These are phyloP conservation scores for Cyberlindnera misumaiensis DNA, from an alignment of 805 yeast species.

Conservation along the genomic window DNA sequence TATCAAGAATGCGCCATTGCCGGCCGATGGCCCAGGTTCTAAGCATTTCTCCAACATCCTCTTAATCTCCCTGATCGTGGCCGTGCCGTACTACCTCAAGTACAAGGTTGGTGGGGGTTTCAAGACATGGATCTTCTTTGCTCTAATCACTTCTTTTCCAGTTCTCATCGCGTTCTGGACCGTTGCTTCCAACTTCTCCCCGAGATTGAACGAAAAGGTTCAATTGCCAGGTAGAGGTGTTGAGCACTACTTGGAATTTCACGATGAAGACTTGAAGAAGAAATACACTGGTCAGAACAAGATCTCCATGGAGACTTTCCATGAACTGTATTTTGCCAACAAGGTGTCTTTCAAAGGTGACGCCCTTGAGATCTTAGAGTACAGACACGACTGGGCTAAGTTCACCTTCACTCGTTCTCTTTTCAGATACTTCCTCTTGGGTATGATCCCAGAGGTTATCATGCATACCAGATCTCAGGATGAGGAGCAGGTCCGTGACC, in stretches of 20 bases:
- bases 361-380: conserved; percentile 75
- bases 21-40: conserved; percentile 89
- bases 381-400: conserved; percentile 86
- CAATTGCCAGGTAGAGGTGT: conserved; percentile 71
- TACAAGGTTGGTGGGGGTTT: conserved; percentile 65
- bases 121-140: conserved; percentile 58
- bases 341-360: conserved; percentile 88
- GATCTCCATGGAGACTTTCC: conserved; percentile 91
- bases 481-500: conserved; percentile 94
- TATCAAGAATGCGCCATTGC: conserved; percentile 78
- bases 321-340: conserved; percentile 75
- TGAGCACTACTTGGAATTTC: conserved; percentile 75
- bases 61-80: conserved; percentile 41
- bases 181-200: conserved; percentile 65
- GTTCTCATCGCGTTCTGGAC: conserved; percentile 82
- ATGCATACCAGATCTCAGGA: conserved; percentile 91
- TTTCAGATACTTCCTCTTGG: conserved; percentile 74
- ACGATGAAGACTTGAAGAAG: conserved; percentile 57
- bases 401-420: conserved; percentile 72
- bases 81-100: conserved; percentile 57
- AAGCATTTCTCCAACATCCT: conserved; percentile 62
- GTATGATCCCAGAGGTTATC: conserved; percentile 89
- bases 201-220: conserved; percentile 74
- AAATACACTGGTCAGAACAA: conserved; percentile 69
- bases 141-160: conserved; percentile 53